These are phyloP conservation scores for Exophiala spinifera DNA, from an alignment of 2,329 filamentous ascomycete species.

Conservation along the genomic window DNA sequence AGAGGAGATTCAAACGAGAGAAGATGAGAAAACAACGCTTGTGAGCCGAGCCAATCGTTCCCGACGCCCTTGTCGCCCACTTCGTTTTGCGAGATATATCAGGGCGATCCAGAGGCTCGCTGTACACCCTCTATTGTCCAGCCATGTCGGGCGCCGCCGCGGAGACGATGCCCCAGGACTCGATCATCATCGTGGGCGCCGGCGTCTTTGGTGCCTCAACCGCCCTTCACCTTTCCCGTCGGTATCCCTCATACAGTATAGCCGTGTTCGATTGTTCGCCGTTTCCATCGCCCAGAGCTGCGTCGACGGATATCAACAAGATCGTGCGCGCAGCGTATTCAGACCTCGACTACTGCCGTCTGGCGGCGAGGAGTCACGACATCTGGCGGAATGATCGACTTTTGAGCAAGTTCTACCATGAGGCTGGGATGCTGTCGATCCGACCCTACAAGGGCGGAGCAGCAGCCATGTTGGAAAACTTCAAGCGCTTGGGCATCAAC, in stretches of 20 bases:
- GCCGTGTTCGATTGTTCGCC: constrained; percentile 58
- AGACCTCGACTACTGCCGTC: constrained; percentile 59
- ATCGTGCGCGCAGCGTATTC: constrained; percentile 67
- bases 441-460: not conserved
- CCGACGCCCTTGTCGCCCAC: not conserved
- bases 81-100: not conserved
- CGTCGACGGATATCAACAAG: constrained; percentile 72
- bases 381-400: constrained; percentile 58
- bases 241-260: constrained; percentile 43
- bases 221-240: constrained; percentile 55
- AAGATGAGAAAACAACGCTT: not conserved
- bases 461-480: not conserved
- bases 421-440: constrained; percentile 43
- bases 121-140: not conserved
- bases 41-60: not conserved
- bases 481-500: constrained; percentile 38
- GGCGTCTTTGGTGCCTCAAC: constrained; percentile 65
- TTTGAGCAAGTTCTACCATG: constrained; percentile 55
- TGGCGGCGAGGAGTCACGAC: constrained; percentile 64
- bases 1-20: not conserved
- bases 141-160: not conserved
- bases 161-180: not conserved
- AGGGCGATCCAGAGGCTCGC: not conserved
- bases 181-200: constrained; percentile 56
- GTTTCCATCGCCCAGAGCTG: constrained; percentile 51